Base-by-base conservation (phyloP, 2,329 filamentous ascomycete genomes). In the Trichoderma sp. region DNA sequence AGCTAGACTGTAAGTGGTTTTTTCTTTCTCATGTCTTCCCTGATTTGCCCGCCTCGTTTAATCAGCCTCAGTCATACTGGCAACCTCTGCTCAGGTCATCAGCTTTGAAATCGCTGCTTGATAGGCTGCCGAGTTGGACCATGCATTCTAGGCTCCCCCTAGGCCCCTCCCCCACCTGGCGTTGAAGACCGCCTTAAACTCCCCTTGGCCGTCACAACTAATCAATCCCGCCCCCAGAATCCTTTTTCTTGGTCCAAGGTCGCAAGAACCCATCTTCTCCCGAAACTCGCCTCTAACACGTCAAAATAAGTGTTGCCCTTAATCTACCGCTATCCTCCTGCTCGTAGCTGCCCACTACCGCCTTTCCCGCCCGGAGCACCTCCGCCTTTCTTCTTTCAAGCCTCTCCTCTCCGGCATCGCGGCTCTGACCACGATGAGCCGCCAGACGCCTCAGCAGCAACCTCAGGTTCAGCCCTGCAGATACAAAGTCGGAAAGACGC, bases 401-500 rank as follows among this genome's bases (percentile, higher is more conserved):
- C 14, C 59, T 63, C 60, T 18, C 62, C 59, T 64, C n/a, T 53
- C 66, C 33, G 29, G 31, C 45, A 18, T 64, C 75, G 67, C 62
- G 53, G 41, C 29, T 29, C 59, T 41, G 65, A 29, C 62, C 71
- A 76, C 68, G 50, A 82, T 81, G 80, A 80, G 79, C 50, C 80
- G 75, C 69, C 80, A 80, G 76, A 80, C 80, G 33, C 69, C 69
- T 69, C 76, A 76, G 69, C 82, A 81, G 69, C 78, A 77, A 75
- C 81, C 92, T 3, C 92, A 95, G 84, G 91, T 98, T 78, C 95
- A 98, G 86, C 95, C 97, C 81, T 99, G 96, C 84, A 92, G 95
- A 80, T 99, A 99, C 89, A 99, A 98, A 88, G 98, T 97, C 7
- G 97, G 97, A 78, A 99, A 99, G 89, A 98, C 97, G 29, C 88